These are phyloP conservation scores for Kodamaea anthophila DNA, from an alignment of 1,139 yeast species.

Conservation along the genomic window DNA sequence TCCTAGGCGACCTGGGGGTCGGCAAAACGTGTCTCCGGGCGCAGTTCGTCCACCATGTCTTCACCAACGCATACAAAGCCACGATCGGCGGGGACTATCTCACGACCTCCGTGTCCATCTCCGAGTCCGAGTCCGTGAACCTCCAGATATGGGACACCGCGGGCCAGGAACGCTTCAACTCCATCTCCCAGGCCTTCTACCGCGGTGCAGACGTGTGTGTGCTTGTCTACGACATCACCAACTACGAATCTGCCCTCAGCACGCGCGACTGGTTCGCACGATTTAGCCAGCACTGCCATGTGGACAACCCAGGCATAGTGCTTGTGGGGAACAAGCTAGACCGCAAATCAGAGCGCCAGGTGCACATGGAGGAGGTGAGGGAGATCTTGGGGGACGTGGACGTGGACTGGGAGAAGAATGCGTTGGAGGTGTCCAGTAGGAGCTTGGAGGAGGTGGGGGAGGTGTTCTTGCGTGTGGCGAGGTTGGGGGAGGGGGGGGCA, in stretches of 20 bases:
- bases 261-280: slow-evolving; percentile 47
- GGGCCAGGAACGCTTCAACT: slow-evolving; percentile 59
- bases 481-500: slow-evolving; percentile 26
- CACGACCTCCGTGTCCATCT: slow-evolving; percentile 33
- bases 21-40: slow-evolving; percentile 58
- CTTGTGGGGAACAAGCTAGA: slow-evolving; percentile 55
- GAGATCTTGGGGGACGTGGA: slow-evolving; percentile 28
- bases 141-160: slow-evolving; percentile 66
- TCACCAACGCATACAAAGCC: slow-evolving; percentile 54
- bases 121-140: slow-evolving; percentile 18
- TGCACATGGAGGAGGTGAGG: slow-evolving; percentile 37
- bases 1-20: slow-evolving; percentile 57
- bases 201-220: slow-evolving; percentile 58
- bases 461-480: slow-evolving; percentile 40
- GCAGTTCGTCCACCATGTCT: slow-evolving; percentile 53
- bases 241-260: slow-evolving; percentile 47
- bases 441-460: slow-evolving; percentile 29
- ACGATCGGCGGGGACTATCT: slow-evolving; percentile 60
- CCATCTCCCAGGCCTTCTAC: slow-evolving; percentile 53
- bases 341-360: slow-evolving; percentile 30
- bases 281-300: slow-evolving; percentile 47
- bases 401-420: slow-evolving; percentile 35
- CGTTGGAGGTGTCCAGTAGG: slow-evolving; percentile 43
- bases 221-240: slow-evolving; percentile 51
- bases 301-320: slow-evolving; percentile 42